Conservation (phyloP, 345 rosid genomes). For the Lepidium africanum region DNA sequence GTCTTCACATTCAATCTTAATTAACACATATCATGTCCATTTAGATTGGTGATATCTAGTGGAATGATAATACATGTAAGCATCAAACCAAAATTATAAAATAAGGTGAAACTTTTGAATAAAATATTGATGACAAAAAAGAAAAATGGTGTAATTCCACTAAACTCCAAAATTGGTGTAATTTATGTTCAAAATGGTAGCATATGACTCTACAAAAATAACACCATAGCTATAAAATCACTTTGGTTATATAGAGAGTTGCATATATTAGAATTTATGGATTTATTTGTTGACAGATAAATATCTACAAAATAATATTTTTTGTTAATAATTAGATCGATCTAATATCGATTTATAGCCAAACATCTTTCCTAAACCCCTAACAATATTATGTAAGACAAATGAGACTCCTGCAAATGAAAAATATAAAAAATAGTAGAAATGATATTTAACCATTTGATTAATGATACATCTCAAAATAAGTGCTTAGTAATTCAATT, state of each 20-base stretch:
- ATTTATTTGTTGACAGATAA: no score
- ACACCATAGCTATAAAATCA: neutral
- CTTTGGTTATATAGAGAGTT: no score
- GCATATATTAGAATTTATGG: no score
- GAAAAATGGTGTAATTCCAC: neutral
- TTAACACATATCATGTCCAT: neutral
- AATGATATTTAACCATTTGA: no score
- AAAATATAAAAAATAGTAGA: no score
- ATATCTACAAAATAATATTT: no score
- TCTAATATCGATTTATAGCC: no score
- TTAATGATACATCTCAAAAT: no score
- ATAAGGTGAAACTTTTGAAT: neutral
- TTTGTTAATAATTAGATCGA: no score
- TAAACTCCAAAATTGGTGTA: neutral
- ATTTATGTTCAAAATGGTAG: neutral
- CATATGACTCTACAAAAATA: neutral
- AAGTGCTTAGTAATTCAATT: neutral
- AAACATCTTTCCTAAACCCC: no score
- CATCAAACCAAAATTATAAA: neutral
- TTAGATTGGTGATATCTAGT: neutral
- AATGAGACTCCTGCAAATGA: no score
- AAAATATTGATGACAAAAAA: neutral
- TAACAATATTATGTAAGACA: no score
- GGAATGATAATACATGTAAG: neutral
- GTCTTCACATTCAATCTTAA: neutral